These are phyloP conservation scores for Shiraia bambusicola DNA, from an alignment of 2,329 filamentous ascomycete species.

Conservation along the genomic window DNA sequence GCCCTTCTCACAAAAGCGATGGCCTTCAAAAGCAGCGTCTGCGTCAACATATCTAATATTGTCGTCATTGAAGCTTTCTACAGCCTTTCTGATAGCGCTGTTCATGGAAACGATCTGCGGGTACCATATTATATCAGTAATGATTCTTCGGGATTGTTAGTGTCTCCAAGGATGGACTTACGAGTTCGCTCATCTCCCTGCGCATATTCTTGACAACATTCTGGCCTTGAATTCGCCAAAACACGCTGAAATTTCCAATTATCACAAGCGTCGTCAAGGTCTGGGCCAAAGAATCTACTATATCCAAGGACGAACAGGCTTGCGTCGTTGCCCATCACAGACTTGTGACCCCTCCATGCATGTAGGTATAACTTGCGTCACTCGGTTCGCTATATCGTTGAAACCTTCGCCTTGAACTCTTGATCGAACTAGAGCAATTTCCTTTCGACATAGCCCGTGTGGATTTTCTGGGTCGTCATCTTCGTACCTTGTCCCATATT, in stretches of 20 bases:
- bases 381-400: neutral
- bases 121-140: neutral
- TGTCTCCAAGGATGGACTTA: neutral
- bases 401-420: constrained; percentile 1
- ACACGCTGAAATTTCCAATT: constrained; percentile 3
- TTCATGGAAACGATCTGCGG: constrained; percentile 8
- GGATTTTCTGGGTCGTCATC: constrained; percentile 5
- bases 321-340: constrained; percentile 4
- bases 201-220: constrained; percentile 2
- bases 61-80: constrained; percentile 9
- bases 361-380: too few relatives aligned
- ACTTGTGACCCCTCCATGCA: constrained; percentile 5
- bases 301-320: constrained; percentile 6
- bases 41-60: constrained; percentile 13
- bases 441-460: constrained; percentile 3
- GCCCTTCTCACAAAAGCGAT: constrained; percentile 13
- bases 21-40: constrained; percentile 8
- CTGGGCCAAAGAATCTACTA: constrained; percentile 4
- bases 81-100: constrained; percentile 2
- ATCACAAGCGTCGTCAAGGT: constrained; percentile 1
- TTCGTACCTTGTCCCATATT: constrained; percentile 7
- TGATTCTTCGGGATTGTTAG: neutral
- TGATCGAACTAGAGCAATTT: constrained; percentile 4
- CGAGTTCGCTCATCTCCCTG: constrained; percentile 6
- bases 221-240: neutral